A percentile compares a stretch with the other conserved stretches of the same genome.
phyloP scores from a whole-genome alignment of 192 early-diverging fungal species.

The Lunasporangiospora selenospora region DNA sequence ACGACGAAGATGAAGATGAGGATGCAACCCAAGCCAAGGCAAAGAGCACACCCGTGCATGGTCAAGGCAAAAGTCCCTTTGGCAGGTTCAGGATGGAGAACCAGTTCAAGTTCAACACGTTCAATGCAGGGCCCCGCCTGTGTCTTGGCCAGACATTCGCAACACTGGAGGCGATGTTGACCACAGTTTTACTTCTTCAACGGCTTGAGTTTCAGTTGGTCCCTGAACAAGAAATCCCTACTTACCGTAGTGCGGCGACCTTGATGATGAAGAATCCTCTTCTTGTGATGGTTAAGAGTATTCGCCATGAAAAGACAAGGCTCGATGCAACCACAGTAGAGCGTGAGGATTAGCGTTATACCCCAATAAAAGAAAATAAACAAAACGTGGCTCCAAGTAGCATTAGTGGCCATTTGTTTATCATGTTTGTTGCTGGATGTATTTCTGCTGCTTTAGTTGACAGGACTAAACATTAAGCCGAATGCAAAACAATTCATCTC shows the following conservation, averaged over 20 bases:
- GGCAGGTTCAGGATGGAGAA: slow-evolving; percentile 7
- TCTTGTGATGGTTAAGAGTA: slow-evolving; percentile 12
- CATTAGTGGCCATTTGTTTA: no score
- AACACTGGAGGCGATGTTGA: slow-evolving; percentile 28
- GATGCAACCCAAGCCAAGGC: no score
- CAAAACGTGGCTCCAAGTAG: no score
- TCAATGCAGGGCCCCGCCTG: slow-evolving; percentile 55
- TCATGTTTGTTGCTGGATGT: no score
- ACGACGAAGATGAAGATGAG: neutral
- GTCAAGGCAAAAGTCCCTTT: neutral
- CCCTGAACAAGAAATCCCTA: slow-evolving; percentile 24
- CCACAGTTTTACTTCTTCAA: slow-evolving; percentile 1
- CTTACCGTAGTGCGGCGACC: slow-evolving; percentile 3
- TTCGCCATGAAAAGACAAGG: no score
- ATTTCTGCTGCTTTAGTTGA: no score
- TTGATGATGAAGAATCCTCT: slow-evolving; percentile 43
- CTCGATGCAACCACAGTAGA: no score
- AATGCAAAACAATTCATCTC: no score
- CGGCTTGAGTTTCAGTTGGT: slow-evolving; percentile 28
- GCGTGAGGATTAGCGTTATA: no score
- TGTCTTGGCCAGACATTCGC: slow-evolving; percentile 46
- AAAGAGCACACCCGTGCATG: no score
- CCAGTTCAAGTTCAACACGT: slow-evolving; percentile 53
- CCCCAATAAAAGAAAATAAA: no score
- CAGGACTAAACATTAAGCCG: no score